phyloP scores from a whole-genome alignment of 768 basidiomycete genomes.

The Gymnopilus dilepis region DNA sequence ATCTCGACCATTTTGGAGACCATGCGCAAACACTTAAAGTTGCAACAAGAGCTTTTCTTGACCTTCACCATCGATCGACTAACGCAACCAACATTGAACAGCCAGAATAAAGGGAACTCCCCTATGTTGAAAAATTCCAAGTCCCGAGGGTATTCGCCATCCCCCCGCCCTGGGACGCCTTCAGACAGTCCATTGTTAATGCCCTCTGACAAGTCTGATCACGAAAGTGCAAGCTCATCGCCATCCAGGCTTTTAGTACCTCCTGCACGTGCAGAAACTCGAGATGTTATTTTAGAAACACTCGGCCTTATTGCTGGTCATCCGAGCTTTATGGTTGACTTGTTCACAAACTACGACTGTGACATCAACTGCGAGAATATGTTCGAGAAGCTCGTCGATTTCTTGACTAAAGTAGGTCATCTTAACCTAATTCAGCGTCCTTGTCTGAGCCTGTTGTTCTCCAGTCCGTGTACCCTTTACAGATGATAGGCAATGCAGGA shows the following conservation, averaged over 20 bases:
- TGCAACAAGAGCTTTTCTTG: constrained; percentile 95
- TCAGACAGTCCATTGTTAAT: constrained; percentile 39
- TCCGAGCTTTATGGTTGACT: constrained; percentile 92
- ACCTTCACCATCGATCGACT: constrained; percentile 94
- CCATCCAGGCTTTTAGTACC: constrained; percentile 65
- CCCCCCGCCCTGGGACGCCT: constrained; percentile 62
- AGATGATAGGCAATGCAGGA: constrained; percentile 61
- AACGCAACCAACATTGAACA: constrained; percentile 54
- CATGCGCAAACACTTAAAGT: constrained; percentile 83
- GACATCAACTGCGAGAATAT: constrained; percentile 96
- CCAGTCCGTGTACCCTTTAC: constrained; percentile 82
- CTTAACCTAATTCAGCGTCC: background rate
- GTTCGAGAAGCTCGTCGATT: constrained; percentile 87
- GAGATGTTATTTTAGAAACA: constrained; percentile 90
- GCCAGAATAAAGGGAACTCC: constrained; percentile 31
- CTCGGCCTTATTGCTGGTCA: constrained; percentile 80
- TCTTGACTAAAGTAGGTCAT: constrained; percentile 77
- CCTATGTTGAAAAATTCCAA: constrained; percentile 30
- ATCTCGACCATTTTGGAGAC: constrained; percentile 89
- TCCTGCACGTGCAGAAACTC: constrained; percentile 85
- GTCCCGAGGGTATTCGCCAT: constrained; percentile 41
- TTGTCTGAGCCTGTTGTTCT: constrained; percentile 10
- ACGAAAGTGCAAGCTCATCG: constrained; percentile 39
- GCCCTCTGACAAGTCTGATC: constrained; percentile 49
- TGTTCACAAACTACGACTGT: constrained; percentile 97